phyloP scores from a whole-genome alignment of 1,284 basidiomycete genomes.

The Fomitopsis palustris region DNA sequence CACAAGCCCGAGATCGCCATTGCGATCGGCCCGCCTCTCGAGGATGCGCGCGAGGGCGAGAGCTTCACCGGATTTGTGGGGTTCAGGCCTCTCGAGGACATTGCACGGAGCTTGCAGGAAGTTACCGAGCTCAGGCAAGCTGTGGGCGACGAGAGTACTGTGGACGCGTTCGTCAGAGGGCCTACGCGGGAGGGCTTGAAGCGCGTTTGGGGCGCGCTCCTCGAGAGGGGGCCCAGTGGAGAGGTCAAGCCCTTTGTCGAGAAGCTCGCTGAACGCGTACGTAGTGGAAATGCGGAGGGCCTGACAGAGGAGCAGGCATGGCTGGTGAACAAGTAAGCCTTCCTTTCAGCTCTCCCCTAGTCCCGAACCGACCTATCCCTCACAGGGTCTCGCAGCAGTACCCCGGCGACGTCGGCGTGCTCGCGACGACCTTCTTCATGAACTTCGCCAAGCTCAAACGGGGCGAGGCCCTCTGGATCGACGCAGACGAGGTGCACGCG shows the following conservation, averaged over 20 bases:
- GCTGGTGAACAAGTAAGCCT: constrained; percentile 51
- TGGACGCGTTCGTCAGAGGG: constrained; percentile 5
- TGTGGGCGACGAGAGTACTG: constrained; percentile 13
- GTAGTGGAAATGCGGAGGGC: constrained; percentile 7
- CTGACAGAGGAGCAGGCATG: constrained; percentile 39
- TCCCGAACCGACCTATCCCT: neutral
- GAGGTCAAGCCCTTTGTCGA: constrained; percentile 12
- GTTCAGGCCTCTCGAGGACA: constrained; percentile 78
- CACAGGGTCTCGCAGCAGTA: constrained; percentile 70
- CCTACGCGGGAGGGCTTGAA: constrained; percentile 52
- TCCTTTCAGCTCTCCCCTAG: neutral
- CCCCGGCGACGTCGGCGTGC: constrained; percentile 86
- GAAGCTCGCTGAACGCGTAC: constrained; percentile 13
- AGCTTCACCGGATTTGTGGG: constrained; percentile 90
- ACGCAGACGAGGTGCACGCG: constrained; percentile 94
- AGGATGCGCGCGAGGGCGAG: constrained; percentile 36
- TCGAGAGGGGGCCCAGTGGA: constrained; percentile 42
- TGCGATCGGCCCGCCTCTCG: constrained; percentile 49
- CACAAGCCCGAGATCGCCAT: constrained; percentile 99
- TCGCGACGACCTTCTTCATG: constrained; percentile 82
- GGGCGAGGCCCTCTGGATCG: constrained; percentile 90
- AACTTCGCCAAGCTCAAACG: constrained; percentile 79
- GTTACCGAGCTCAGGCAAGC: constrained; percentile 68
- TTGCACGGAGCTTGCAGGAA: constrained; percentile 60
- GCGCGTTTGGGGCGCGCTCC: constrained; percentile 71